Evolutionary conservation across 305 asterid genomes (phyloP), one percentile per base, ranked within the genome.

Genomic region (Solanum hybrid): DNA sequence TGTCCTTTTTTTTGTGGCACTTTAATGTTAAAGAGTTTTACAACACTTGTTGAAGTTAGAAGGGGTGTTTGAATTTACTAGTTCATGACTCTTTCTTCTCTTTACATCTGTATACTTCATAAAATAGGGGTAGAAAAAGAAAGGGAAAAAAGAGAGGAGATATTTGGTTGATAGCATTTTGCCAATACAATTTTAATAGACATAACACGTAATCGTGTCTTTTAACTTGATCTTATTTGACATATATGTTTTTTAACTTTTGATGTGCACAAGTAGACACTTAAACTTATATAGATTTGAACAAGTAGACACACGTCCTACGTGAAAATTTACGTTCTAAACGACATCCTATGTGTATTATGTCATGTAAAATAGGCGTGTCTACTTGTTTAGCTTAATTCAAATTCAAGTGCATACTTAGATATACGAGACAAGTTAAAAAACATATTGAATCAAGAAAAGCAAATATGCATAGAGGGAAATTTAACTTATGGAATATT

Each of bases 1-100:
- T 82, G 87, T 82, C 37, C 72, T 82, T 82, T 69, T 13, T 17
- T 78, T 29, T 42, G 87, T 45, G 87, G 72, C 87, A 82, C 87
- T 45, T 56, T 82, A 82, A 82, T 82, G 87, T 82, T 80, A 80
- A 31, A 31, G 34, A 31, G 34, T 31, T 31, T 31, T 31, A 31
- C 34, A 31, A 31, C 34, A 31, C 34, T 31, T 31, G 34, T 31
- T 31, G 34, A 31, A 31, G 34, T 31, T 31, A 31, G 34, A 31
- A 31, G 34, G 34, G 34, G 34, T 6, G 64, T 79, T 51, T 79
- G 64, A 78, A 38, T 38, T 79, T 79, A 79, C 64, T 79, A 37
- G 86, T 10, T 37, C 64, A 34, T 10, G 76, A 22, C 14, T 24
- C 27, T 19, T 35, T 31, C 10, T 72, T 27, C 40, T 79, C 34